Conservation (phyloP, 1,284 basidiomycete genomes). For the Puccinia triticina region DNA sequence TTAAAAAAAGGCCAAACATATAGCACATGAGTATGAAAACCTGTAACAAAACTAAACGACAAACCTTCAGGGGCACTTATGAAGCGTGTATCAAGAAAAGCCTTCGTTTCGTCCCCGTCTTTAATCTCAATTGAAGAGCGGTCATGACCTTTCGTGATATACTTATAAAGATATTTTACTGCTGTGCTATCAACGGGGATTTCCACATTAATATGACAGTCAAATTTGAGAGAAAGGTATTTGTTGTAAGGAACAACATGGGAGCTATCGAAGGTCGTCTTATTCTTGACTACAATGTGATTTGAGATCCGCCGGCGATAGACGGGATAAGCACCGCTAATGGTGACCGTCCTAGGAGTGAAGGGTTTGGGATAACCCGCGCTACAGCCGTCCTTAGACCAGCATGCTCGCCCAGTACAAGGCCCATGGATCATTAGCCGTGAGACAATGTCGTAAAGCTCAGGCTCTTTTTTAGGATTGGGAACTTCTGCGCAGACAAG, state of each 20-base stretch:
- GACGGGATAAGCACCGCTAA: too few relatives aligned
- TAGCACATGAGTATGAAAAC: too few relatives aligned
- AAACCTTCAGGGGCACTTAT: slow-evolving; percentile 8
- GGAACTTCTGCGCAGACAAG: neutral
- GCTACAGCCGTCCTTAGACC: neutral
- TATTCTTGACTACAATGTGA: too few relatives aligned
- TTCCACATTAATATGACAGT: slow-evolving; percentile 36
- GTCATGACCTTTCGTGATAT: slow-evolving; percentile 20
- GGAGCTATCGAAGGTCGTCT: too few relatives aligned
- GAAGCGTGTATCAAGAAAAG: neutral
- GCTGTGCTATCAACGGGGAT: neutral
- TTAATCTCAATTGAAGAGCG: neutral
- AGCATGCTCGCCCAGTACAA: neutral
- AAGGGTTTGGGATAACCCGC: neutral
- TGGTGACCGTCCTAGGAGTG: neutral
- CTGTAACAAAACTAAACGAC: too few relatives aligned
- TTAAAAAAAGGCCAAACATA: neutral
- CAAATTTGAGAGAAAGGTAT: too few relatives aligned
- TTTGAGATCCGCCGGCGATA: neutral
- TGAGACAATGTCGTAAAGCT: neutral
- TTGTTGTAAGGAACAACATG: neutral
- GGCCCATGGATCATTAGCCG: slow-evolving; percentile 19
- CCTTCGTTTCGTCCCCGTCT: slow-evolving; percentile 14
- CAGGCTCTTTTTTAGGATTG: neutral
- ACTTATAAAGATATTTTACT: slow-evolving; percentile 31